A percentile compares a stretch with the other conserved stretches of the same genome.
These are phyloP conservation scores for Colletotrichum sp. DNA, from an alignment of 2,329 filamentous ascomycete genomes.

Conservation along the genomic window DNA sequence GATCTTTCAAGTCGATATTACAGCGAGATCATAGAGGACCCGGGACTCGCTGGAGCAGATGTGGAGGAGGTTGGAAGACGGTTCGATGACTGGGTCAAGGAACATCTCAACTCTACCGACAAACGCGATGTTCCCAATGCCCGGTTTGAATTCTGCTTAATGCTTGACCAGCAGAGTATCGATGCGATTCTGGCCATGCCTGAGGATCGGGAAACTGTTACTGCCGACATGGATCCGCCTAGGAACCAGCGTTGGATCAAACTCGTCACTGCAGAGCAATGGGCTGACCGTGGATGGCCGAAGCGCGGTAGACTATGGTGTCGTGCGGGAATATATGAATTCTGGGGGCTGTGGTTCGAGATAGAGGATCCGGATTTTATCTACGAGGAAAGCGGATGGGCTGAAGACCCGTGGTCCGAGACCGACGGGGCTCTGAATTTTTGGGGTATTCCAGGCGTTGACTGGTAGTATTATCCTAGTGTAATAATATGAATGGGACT, in stretches of 20 bases:
- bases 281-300: neutral
- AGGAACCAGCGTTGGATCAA: slow-evolving; percentile 19
- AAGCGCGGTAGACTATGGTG: slow-evolving; percentile 19
- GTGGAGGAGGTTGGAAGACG: slow-evolving; percentile 21
- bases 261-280: slow-evolving; percentile 11
- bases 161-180: slow-evolving; percentile 27
- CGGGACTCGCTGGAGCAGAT: slow-evolving; percentile 7
- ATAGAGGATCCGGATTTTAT: slow-evolving; percentile 14
- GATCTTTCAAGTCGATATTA: slow-evolving; percentile 25
- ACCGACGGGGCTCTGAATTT: slow-evolving; percentile 21
- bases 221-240: neutral
- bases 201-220: slow-evolving; percentile 12
- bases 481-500: neutral
- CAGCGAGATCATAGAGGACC: slow-evolving; percentile 24
- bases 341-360: slow-evolving; percentile 21
- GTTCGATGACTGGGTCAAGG: slow-evolving; percentile 22
- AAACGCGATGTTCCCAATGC: slow-evolving; percentile 5
- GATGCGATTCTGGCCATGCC: slow-evolving; percentile 26
- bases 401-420: neutral
- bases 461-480: neutral
- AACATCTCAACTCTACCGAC: slow-evolving; percentile 1
- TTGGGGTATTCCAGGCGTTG: slow-evolving; percentile 10
- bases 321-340: slow-evolving; percentile 18
- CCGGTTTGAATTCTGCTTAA: slow-evolving; percentile 24
- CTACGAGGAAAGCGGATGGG: slow-evolving; percentile 21